Conservation (phyloP, 257 asterid genomes). For the Nicotiana undulata region DNA sequence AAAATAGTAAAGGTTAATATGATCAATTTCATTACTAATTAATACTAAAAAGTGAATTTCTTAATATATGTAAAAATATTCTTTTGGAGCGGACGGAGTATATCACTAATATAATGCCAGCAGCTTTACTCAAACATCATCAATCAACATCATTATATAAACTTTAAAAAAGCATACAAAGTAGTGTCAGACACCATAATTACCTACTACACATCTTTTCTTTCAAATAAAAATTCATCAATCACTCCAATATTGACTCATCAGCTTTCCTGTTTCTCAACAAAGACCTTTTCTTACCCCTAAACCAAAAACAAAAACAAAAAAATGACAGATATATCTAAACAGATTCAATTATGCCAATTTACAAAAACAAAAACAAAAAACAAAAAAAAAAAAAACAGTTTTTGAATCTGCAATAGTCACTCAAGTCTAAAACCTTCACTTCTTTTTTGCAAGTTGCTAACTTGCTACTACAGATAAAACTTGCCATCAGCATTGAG, state of each 20-base stretch:
- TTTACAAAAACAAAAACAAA: no score
- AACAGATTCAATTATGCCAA: slow-evolving; percentile 8
- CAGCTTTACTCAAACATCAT: not conserved
- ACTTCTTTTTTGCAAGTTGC: not conserved
- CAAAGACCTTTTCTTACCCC: not conserved
- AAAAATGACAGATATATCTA: not conserved
- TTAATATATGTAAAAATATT: no score
- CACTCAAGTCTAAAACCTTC: not conserved
- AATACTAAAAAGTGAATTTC: no score
- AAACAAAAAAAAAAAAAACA: no score
- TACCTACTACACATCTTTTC: slow-evolving; percentile 1
- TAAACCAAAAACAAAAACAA: not conserved
- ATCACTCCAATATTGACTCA: not conserved
- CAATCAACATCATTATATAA: slow-evolving; percentile 4
- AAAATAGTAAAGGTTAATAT: no score
- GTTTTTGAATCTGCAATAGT: slow-evolving; percentile 4
- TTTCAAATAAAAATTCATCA: not conserved
- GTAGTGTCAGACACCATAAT: not conserved
- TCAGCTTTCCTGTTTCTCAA: not conserved
- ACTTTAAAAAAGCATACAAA: not conserved
- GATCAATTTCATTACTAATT: no score
- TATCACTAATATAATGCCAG: not conserved
- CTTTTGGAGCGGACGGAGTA: no score
- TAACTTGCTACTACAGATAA: not conserved
- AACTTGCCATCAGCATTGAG: slow-evolving; percentile 4